Evolutionary conservation across 331 rosid genomes (phyloP).

Genomic region (Acacia pycnantha): DNA sequence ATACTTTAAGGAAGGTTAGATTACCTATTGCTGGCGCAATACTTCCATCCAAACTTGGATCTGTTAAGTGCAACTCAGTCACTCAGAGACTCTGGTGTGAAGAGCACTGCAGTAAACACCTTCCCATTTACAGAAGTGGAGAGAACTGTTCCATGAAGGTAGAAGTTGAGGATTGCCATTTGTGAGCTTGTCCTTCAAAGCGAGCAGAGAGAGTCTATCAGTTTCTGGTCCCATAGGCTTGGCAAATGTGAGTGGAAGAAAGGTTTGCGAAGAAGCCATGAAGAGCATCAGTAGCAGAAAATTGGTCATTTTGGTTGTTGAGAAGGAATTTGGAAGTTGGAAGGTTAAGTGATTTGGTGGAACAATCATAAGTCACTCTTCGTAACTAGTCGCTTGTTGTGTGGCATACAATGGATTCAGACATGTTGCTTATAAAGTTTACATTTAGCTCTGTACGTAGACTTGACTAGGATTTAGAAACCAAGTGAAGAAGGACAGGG

Average conservation of each 20-base stretch:
- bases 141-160: conserved; percentile 42
- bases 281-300: background rate
- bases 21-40: conserved; percentile 39
- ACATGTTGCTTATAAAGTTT: background rate
- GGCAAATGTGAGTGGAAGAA: background rate
- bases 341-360: background rate
- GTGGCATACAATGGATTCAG: background rate
- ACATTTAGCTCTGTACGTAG: background rate
- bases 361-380: background rate
- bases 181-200: conserved; percentile 27
- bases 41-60: conserved; percentile 8
- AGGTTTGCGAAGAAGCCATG: background rate
- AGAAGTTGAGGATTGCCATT: conserved; percentile 18
- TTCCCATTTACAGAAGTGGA: conserved; percentile 43
- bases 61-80: background rate
- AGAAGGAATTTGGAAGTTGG: background rate
- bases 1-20: conserved; percentile 34
- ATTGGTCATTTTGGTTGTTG: background rate
- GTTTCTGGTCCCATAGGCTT: conserved; percentile 7
- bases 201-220: conserved; percentile 20
- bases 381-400: too few species aligned
- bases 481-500: background rate
- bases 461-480: background rate
- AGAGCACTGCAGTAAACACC: conserved; percentile 33
- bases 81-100: conserved; percentile 40